Base-by-base conservation (phyloP, 2,329 filamentous ascomycete genomes). In the Dichotomopilus funicola region DNA sequence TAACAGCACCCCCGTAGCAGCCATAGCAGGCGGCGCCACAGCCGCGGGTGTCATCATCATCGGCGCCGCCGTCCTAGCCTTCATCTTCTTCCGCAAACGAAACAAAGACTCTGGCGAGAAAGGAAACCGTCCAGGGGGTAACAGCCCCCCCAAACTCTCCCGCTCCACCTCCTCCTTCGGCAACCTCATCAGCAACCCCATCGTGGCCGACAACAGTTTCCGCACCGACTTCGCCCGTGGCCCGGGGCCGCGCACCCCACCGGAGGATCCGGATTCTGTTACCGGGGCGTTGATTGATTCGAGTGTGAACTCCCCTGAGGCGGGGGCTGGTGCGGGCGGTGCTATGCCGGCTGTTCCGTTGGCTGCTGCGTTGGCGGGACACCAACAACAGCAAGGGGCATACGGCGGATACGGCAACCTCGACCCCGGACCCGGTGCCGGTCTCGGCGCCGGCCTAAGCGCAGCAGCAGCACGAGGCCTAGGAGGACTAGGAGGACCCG, bases 121-220 rank as follows among this genome's bases (percentile, higher is more conserved):
- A 41, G 53, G 59, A 36, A 34, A 58, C 9, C 53, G 49, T 36
- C 19, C 19, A 27, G 19, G 19, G 19, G 19, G 19, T 27, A 27
- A 27, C 19, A 60, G 59, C 41, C 58, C 65, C 36, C 55, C 65
- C 48, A 65, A 67, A 58, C 58, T 66, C 7, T 65, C 62, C 27
- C 62, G 66, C 9, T 70, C 68, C 0, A 68, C 68, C 5, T 73
- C 73, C 33, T 72, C 70, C 4, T 77, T 76, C 53, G 72, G 74
- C 58, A 77, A 77, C 62, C 74, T 80, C 51, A 78, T 85, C 62
- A 83, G 79, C 59, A 77, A 84, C 63, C 74, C 85, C 57, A 74
- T 85, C 55, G 65, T 80, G 47, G 63, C 69, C 27, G 69, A 72
- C 33, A 58, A 58, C 62, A 67, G 68, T 48, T 70, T 76, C 57